Conservation (phyloP, 1,139 yeast species). For the Nakaseomyces nivariensis region DNA sequence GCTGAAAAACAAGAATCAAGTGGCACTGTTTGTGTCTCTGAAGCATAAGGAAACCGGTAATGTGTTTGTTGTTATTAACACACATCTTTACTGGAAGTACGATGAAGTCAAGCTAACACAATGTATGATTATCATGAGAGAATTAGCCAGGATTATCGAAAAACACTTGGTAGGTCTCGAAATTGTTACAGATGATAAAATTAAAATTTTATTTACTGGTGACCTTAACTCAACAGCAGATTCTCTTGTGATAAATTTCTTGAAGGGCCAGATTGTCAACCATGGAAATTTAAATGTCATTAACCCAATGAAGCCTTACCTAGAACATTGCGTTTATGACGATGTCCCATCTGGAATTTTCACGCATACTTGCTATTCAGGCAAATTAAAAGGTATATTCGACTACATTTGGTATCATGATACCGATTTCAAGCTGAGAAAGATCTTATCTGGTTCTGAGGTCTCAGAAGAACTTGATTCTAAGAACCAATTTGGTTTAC, state of each 20-base stretch:
- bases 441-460: conserved; percentile 69
- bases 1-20: conserved; percentile 43
- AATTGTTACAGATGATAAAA: conserved; percentile 22
- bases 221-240: conserved; percentile 45
- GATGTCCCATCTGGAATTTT: conserved; percentile 31
- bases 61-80: conserved; percentile 40
- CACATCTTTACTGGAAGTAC: conserved; percentile 54
- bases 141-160: conserved; percentile 22
- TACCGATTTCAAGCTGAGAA: conserved; percentile 30
- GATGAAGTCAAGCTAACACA: conserved; percentile 48
- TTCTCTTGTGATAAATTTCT: conserved; percentile 40
- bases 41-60: conserved; percentile 35
- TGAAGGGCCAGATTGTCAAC: conserved; percentile 32
- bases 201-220: conserved; percentile 35
- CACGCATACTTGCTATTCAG: conserved; percentile 42
- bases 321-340: conserved; percentile 32
- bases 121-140: conserved; percentile 38
- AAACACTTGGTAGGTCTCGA: conserved; percentile 23
- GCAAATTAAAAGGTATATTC: conserved; percentile 40
- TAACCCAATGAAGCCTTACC: conserved; percentile 28
- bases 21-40: conserved; percentile 40
- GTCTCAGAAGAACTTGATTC: conserved; percentile 43
- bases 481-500: conserved; percentile 67
- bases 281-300: conserved; percentile 28
- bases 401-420: conserved; percentile 51